Evolutionary conservation across 768 basidiomycete species (phyloP).

Genomic region (Boletus pseudopeckii): DNA sequence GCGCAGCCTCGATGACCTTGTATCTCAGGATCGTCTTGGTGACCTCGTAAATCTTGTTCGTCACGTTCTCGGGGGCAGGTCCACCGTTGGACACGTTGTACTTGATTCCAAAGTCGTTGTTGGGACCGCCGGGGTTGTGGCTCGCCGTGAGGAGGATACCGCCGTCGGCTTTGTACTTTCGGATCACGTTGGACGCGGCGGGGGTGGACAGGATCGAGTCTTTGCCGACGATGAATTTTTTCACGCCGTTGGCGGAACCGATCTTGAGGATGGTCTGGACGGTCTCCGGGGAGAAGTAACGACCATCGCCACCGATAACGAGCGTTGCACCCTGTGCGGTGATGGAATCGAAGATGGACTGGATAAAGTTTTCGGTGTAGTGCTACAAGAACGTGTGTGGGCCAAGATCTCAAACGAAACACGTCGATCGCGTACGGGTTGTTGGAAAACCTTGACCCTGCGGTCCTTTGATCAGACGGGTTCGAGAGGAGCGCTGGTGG

Average conservation of each 20-base stretch:
- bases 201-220: constrained; percentile 94
- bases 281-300: constrained; percentile 82
- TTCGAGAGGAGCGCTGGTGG: constrained; percentile 15
- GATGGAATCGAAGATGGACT: constrained; percentile 91
- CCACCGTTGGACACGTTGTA: constrained; percentile 98
- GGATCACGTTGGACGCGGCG: constrained; percentile 92
- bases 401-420: background rate
- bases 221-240: constrained; percentile 89
- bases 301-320: constrained; percentile 96
- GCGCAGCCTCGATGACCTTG: constrained; percentile 74
- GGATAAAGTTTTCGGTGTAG: constrained; percentile 99
- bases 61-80: constrained; percentile 93
- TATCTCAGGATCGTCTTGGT: constrained; percentile 85
- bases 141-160: constrained; percentile 96
- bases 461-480: constrained; percentile 14
- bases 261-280: constrained; percentile 92
- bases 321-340: constrained; percentile 75
- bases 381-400: constrained; percentile 48
- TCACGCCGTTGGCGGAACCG: constrained; percentile 90
- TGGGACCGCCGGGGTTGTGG: constrained; percentile 98
- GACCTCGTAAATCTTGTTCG: constrained; percentile 91
- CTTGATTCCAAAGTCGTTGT: constrained; percentile 98
- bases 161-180: constrained; percentile 93
- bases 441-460: constrained; percentile 98
- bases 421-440: constrained; percentile 58